Evolutionary conservation across 805 yeast species (phyloP).

Genomic region (Metschnikowia baotianmanensis): DNA sequence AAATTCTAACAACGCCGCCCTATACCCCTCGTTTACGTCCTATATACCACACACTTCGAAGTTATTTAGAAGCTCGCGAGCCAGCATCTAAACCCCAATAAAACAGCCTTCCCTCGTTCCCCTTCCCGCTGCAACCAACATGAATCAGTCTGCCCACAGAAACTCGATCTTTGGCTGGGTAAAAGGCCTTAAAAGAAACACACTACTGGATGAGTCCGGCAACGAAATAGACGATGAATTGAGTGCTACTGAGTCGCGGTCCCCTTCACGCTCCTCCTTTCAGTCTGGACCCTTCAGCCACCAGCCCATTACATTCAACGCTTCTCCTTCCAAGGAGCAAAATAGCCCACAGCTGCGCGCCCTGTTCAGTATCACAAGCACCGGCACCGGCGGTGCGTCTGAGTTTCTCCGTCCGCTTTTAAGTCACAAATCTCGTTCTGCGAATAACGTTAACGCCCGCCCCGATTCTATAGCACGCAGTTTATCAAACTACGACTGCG

Average conservation of each 20-base stretch:
- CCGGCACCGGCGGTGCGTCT: conserved; percentile 8
- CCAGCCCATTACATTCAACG: conserved; percentile 15
- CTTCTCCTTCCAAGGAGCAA: conserved; percentile 12
- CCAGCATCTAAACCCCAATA: no score
- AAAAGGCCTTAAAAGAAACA: conserved; percentile 39
- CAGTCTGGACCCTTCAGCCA: conserved; percentile 15
- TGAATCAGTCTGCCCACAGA: conserved; percentile 43
- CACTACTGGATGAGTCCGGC: conserved; percentile 37
- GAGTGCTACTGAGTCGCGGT: conserved; percentile 21
- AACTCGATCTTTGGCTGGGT: conserved; percentile 45
- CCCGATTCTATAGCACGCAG: conserved; percentile 34
- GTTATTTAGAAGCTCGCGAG: no score
- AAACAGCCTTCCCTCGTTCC: background rate
- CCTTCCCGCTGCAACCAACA: conserved; percentile 8
- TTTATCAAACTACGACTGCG: conserved; percentile 15
- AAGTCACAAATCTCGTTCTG: conserved; percentile 50
- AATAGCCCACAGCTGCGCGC: conserved; percentile 7
- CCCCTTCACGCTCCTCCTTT: conserved; percentile 18
- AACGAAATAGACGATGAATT: conserved; percentile 30
- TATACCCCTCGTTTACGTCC: no score
- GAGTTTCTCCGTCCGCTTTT: conserved; percentile 45
- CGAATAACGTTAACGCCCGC: conserved; percentile 43
- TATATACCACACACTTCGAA: no score
- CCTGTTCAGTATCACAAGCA: background rate
- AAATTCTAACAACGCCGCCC: no score